Evolutionary conservation across 345 rosid genomes (phyloP).

Genomic region (Sisymbrium altissimum): DNA sequence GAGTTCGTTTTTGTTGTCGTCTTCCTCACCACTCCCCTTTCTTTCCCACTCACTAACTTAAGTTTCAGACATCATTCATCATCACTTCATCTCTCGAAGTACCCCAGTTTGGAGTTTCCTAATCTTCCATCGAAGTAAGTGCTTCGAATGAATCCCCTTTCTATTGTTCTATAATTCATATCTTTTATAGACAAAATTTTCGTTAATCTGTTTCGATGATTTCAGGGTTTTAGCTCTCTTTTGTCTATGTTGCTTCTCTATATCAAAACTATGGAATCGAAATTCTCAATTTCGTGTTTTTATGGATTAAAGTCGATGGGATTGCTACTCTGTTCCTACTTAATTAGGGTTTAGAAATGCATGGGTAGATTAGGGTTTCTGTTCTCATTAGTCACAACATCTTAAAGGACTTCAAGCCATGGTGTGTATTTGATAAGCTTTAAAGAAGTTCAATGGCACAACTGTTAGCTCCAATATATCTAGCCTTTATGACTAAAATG

Average conservation of each 20-base stretch:
- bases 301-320: not conserved
- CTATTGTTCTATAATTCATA: not conserved
- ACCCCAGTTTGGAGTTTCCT: not conserved
- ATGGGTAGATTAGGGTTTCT: not conserved
- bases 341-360: not conserved
- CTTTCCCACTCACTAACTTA: not conserved
- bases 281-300: not conserved
- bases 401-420: no score
- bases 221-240: not conserved
- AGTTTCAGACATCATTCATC: not conserved
- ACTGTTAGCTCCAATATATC: not conserved
- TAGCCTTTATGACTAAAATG: not conserved
- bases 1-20: not conserved
- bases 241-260: not conserved
- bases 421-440: no score
- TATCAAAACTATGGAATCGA: not conserved
- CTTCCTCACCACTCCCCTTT: slow-evolving; percentile 4
- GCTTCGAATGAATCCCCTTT: not conserved
- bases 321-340: not conserved
- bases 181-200: not conserved
- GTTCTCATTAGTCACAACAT: not conserved
- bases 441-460: no score
- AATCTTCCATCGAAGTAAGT: slow-evolving; percentile 4
- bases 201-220: not conserved
- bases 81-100: not conserved